Conservation (phyloP, 306 rosid genomes). For the Sesbania bispinosa region DNA sequence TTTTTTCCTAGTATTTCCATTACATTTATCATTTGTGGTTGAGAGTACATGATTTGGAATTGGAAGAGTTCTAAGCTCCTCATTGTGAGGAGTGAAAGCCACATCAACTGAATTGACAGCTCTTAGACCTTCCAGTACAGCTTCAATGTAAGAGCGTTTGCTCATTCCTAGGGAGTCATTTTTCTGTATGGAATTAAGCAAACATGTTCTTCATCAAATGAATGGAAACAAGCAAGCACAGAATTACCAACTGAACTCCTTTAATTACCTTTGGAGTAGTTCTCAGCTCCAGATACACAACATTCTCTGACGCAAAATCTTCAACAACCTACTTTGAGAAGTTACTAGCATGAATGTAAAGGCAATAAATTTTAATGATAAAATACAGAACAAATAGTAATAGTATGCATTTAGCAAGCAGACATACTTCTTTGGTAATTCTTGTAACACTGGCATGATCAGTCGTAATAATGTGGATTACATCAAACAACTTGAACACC, state of each 20-base stretch:
- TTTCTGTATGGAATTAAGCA: conserved; percentile 43
- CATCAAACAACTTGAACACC: conserved; percentile 86
- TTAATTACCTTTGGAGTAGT: conserved; percentile 82
- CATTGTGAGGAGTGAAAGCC: conserved; percentile 48
- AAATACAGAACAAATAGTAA: too few relatives aligned
- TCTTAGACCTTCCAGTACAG: conserved; percentile 73
- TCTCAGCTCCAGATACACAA: conserved; percentile 85
- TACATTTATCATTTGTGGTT: conserved; percentile 21
- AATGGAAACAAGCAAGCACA: not conserved
- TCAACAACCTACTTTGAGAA: conserved; percentile 62
- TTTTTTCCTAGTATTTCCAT: conserved; percentile 44
- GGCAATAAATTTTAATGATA: not conserved
- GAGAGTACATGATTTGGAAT: conserved; percentile 12
- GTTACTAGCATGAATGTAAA: conserved; percentile 10
- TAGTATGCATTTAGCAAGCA: conserved; percentile 17
- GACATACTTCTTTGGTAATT: conserved; percentile 83
- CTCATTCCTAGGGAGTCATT: conserved; percentile 76
- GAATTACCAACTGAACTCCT: conserved; percentile 4
- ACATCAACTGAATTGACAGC: conserved; percentile 58
- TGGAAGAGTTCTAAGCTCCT: conserved; percentile 21
- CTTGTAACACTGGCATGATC: conserved; percentile 72
- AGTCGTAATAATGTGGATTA: conserved; percentile 78
- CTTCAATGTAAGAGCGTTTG: conserved; percentile 81
- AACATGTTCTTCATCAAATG: conserved; percentile 19
- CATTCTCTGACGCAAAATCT: conserved; percentile 91